These are phyloP conservation scores for Xeromyces bisporus DNA, from an alignment of 495 filamentous ascomycete genomes.

Conservation along the genomic window DNA sequence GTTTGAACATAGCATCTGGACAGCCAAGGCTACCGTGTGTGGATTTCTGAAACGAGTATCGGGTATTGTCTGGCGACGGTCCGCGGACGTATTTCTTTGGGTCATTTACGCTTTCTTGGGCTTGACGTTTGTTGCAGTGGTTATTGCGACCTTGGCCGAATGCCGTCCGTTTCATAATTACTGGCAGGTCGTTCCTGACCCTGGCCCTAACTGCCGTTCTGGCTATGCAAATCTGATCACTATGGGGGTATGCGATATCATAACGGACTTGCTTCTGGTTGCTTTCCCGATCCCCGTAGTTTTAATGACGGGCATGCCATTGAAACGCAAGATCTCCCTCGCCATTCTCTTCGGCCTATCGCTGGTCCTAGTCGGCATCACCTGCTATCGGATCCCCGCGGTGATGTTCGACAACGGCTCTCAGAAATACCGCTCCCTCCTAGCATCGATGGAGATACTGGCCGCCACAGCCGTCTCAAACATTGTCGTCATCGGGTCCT, in stretches of 20 bases:
- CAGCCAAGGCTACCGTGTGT: conserved; percentile 73
- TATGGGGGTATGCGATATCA: conserved; percentile 70
- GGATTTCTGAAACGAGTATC: conserved; percentile 77
- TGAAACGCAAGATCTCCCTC: conserved; percentile 49
- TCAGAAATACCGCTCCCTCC: conserved; percentile 60
- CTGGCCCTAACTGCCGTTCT: conserved; percentile 65
- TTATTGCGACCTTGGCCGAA: conserved; percentile 68
- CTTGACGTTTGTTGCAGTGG: conserved; percentile 57
- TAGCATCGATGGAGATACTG: conserved; percentile 63
- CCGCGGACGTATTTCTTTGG: conserved; percentile 47
- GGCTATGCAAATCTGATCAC: conserved; percentile 74
- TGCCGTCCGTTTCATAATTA: conserved; percentile 73
- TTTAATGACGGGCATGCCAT: conserved; percentile 48
- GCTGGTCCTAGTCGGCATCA: conserved; percentile 54
- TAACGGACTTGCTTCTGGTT: conserved; percentile 77
- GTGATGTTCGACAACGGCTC: conserved; percentile 44
- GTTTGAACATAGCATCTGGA: conserved; percentile 96
- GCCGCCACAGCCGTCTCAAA: conserved; percentile 65
- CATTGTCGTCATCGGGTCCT: conserved; percentile 62
- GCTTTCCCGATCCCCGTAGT: conserved; percentile 81
- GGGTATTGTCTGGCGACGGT: conserved; percentile 47
- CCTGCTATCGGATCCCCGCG: conserved; percentile 57
- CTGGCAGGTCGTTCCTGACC: conserved; percentile 85
- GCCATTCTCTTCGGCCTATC: conserved; percentile 69
- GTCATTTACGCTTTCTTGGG: conserved; percentile 58